phyloP scores from a whole-genome alignment of 371 early-diverging fungal genomes.

The Rhizopus sp. region DNA sequence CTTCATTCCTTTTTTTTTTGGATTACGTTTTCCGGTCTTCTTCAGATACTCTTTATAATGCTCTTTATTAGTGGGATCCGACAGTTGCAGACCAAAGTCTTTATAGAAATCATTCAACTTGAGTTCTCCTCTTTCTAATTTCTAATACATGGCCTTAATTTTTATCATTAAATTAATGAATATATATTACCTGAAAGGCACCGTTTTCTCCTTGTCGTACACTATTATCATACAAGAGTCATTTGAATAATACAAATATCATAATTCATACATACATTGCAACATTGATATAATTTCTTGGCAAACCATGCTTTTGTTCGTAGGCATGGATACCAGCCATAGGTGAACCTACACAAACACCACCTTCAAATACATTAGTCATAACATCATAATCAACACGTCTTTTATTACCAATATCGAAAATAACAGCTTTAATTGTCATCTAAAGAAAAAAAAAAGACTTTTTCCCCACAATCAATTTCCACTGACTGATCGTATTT shows the following conservation, averaged over 20 bases:
- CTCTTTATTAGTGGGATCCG: conserved; percentile 55
- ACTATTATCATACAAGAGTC: conserved; percentile 25
- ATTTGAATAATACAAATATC: neutral
- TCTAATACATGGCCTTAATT: conserved; percentile 26
- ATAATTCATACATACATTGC: conserved; percentile 58
- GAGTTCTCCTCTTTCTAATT: conserved; percentile 76
- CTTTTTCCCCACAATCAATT: conserved; percentile 1
- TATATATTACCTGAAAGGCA: conserved; percentile 59
- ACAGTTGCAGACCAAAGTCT: conserved; percentile 66
- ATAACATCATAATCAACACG: neutral
- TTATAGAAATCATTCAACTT: conserved; percentile 63
- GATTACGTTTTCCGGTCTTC: conserved; percentile 49
- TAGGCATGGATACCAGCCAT: conserved; percentile 75
- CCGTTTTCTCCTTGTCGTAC: conserved; percentile 58
- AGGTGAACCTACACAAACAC: conserved; percentile 83
- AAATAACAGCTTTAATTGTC: conserved; percentile 24
- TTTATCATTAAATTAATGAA: too few species aligned
- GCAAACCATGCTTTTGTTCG: conserved; percentile 68
- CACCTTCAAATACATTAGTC: conserved; percentile 46
- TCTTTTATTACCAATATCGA: conserved; percentile 18
- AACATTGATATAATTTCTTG: conserved; percentile 80
- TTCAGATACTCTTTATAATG: conserved; percentile 52
- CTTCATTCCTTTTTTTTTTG: neutral
- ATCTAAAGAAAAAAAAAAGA: neutral
- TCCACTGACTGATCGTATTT: conserved; percentile 4